Evolutionary conservation across 805 yeast species (phyloP).

Genomic region (Saturnispora halmiae): DNA sequence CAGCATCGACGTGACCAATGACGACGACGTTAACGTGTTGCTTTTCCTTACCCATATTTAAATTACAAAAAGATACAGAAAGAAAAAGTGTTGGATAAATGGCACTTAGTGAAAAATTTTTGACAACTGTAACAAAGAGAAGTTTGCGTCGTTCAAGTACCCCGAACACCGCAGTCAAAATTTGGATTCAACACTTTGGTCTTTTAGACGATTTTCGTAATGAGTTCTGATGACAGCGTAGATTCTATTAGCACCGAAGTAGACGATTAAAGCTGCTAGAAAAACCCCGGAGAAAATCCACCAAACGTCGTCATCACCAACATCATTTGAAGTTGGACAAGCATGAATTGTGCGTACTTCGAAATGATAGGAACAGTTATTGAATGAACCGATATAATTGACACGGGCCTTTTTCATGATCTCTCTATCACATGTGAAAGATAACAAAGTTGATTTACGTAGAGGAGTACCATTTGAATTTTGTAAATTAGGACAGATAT

Average conservation of each 20-base stretch:
- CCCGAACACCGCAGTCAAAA: not conserved
- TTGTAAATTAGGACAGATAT: slow-evolving; percentile 38
- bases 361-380: slow-evolving; percentile 76
- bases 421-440: slow-evolving; percentile 75
- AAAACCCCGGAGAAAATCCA: slow-evolving; percentile 53
- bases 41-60: slow-evolving; percentile 81
- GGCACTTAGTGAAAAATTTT: slow-evolving; percentile 1
- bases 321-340: slow-evolving; percentile 68
- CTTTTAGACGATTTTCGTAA: slow-evolving; percentile 6
- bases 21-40: slow-evolving; percentile 99
- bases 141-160: not conserved
- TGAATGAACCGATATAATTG: slow-evolving; percentile 58
- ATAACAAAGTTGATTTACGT: slow-evolving; percentile 54
- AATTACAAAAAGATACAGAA: slow-evolving; percentile 1
- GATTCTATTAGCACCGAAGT: slow-evolving; percentile 35
- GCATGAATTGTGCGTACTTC: slow-evolving; percentile 82
- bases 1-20: slow-evolving; percentile 99
- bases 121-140: not conserved
- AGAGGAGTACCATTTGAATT: slow-evolving; percentile 38
- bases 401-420: slow-evolving; percentile 55
- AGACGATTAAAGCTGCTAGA: slow-evolving; percentile 34
- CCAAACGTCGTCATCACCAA: slow-evolving; percentile 53
- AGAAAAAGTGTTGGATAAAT: slow-evolving; percentile 2
- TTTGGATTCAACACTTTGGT: not conserved
- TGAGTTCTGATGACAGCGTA: slow-evolving; percentile 26